Evolutionary conservation across 371 early-diverging fungal species (phyloP), one percentile per base, ranked within the genome.

Genomic region (Rhizopus microsporus): DNA sequence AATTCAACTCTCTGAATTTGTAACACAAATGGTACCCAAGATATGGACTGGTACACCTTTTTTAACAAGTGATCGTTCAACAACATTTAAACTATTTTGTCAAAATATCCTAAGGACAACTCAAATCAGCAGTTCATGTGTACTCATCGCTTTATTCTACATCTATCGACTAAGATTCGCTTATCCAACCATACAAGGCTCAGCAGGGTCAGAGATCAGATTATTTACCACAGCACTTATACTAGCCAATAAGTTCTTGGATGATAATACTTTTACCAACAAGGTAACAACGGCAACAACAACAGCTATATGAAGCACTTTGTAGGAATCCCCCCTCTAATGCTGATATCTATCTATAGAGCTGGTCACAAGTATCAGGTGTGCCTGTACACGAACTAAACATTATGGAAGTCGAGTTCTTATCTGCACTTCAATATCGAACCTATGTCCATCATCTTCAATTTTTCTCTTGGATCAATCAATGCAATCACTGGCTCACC

Each of bases 321-420:
- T 29, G 5, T 53, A 31, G 7, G 15, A 40, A 34, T 17, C 33
- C 23, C 42, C 54, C 52, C 13, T 37, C 38, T 10, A 37, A 23
- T 23, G 23, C 23, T 23, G 23, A 13, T 46, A 7, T 38, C 13
- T 37, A 10, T 37, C 29, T 16, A 33, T 67, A 85, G 74, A 79
- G 88, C 6, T 89, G 90, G 90, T 77, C 87, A 15, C 80, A 85
- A 58, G 83, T 88, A 17, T 82, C 83, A 17, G 75, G 77, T 50
- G 63, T 89, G 33, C 77, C 83, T 4, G 68, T 85, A 15, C 39
- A 61, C 33, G 87, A 89, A 63, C 68, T 89, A 37, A 81, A 83
- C 51, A 80, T 80, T 7, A 88, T 90, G 87, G 89, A 89, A 72
- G 72, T 78, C 42, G 86, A 89, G 67, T 88, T 87, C 57, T 58